Percentiles rank a stretch among this genome's conserved stretches.
These are phyloP conservation scores for Mycena metata DNA, from an alignment of 768 basidiomycete genomes.

Conservation along the genomic window DNA sequence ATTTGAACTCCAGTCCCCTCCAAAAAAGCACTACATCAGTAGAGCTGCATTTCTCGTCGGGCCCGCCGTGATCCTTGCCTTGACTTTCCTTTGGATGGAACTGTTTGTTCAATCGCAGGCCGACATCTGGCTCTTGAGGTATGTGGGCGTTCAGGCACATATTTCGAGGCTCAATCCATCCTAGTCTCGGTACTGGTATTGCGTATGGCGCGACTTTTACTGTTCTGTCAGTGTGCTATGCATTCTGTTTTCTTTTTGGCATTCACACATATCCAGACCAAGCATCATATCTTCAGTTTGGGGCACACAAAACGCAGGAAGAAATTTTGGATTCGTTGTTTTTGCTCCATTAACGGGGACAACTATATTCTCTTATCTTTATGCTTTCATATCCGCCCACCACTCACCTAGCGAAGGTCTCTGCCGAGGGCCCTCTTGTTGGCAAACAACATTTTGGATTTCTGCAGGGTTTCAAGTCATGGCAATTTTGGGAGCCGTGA, in stretches of 20 bases:
- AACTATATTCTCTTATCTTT: slow-evolving; percentile 82
- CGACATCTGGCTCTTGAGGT: slow-evolving; percentile 82
- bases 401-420: slow-evolving; percentile 59
- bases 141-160: slow-evolving; percentile 26
- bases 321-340: slow-evolving; percentile 82
- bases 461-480: slow-evolving; percentile 57
- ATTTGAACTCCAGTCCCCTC: slow-evolving; percentile 52
- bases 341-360: slow-evolving; percentile 85
- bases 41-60: slow-evolving; percentile 71
- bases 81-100: slow-evolving; percentile 70
- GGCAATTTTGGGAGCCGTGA: slow-evolving; percentile 58
- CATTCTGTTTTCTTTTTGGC: not conserved
- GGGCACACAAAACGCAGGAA: slow-evolving; percentile 77
- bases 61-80: slow-evolving; percentile 61
- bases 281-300: slow-evolving; percentile 79
- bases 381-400: slow-evolving; percentile 74
- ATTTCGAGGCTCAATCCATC: slow-evolving; percentile 21
- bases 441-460: slow-evolving; percentile 75
- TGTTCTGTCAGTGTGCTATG: slow-evolving; percentile 45
- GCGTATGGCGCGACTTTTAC: slow-evolving; percentile 82
- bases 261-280: slow-evolving; percentile 59
- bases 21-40: slow-evolving; percentile 69
- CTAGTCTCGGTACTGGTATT: slow-evolving; percentile 74
- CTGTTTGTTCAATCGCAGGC: slow-evolving; percentile 61
- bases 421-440: slow-evolving; percentile 74